Evolutionary conservation across 2,329 filamentous ascomycete genomes (phyloP).

Genomic region (Diaporthe aspalathi): DNA sequence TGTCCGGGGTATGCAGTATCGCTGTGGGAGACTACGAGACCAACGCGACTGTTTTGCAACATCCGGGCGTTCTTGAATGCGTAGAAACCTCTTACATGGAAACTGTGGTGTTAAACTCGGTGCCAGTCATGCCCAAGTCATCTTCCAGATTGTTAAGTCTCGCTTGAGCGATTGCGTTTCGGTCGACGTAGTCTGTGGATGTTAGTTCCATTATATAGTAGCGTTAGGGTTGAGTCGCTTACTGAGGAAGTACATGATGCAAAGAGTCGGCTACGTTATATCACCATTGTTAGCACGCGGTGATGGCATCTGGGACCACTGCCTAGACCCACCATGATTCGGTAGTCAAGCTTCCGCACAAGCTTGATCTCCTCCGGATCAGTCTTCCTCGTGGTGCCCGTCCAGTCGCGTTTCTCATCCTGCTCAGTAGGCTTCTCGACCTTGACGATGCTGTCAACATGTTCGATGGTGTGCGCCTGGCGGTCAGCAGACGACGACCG

Average conservation of each 20-base stretch:
- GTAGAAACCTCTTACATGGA: neutral
- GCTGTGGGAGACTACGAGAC: neutral
- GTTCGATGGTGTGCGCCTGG: neutral
- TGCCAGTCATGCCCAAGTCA: slow-evolving; percentile 19
- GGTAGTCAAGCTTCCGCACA: slow-evolving; percentile 51
- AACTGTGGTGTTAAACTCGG: slow-evolving; percentile 31
- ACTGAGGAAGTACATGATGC: slow-evolving; percentile 30
- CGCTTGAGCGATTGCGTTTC: slow-evolving; percentile 15
- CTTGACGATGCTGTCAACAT: slow-evolving; percentile 1
- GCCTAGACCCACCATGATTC: slow-evolving; percentile 46
- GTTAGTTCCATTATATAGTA: neutral
- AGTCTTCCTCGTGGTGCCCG: slow-evolving; percentile 43
- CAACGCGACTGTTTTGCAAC: neutral
- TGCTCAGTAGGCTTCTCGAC: slow-evolving; percentile 5
- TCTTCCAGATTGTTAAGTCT: slow-evolving; percentile 20
- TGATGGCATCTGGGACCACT: neutral
- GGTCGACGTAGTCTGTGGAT: slow-evolving; percentile 16
- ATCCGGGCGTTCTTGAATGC: neutral
- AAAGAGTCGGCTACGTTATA: neutral
- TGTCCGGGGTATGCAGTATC: accelerated
- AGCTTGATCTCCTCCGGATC: slow-evolving; percentile 50
- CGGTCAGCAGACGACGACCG: neutral
- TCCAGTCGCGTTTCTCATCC: slow-evolving; percentile 23
- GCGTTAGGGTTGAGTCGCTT: neutral
- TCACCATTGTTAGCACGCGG: neutral